phyloP scores from a whole-genome alignment of 495 filamentous ascomycete species.

The Acidomyces sp. region DNA sequence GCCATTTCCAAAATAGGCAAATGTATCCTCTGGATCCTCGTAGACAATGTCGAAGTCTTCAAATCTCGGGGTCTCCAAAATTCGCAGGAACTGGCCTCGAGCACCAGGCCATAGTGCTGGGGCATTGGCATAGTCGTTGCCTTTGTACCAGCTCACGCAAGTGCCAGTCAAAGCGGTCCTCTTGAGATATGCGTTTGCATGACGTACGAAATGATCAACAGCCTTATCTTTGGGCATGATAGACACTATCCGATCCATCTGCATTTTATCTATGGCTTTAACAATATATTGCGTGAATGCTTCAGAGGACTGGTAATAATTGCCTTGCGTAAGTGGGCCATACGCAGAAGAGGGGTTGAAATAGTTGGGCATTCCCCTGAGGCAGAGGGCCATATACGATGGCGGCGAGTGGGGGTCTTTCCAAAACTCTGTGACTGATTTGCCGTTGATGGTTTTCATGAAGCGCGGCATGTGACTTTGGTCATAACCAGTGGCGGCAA shows the following conservation, averaged over 20 bases:
- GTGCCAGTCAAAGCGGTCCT: conserved; percentile 8
- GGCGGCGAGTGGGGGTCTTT: conserved; percentile 4
- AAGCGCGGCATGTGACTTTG: conserved; percentile 8
- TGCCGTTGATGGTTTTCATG: conserved; percentile 8
- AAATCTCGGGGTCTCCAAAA: conserved; percentile 6
- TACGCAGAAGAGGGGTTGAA: conserved; percentile 12
- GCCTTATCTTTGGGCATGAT: conserved; percentile 9
- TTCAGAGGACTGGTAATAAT: conserved; percentile 12
- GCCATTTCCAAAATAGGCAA: conserved; percentile 11
- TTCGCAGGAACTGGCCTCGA: conserved; percentile 3
- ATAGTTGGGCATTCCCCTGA: conserved; percentile 12
- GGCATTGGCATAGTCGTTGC: conserved; percentile 1
- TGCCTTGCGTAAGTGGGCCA: conserved; percentile 10
- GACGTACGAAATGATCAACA: conserved; percentile 9
- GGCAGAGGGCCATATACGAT: conserved; percentile 10
- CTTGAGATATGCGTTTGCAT: conserved; percentile 7
- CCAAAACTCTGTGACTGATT: conserved; percentile 6
- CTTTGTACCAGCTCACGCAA: conserved; percentile 12
- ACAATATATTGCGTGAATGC: conserved; percentile 9
- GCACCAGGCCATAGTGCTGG: conserved; percentile 10
- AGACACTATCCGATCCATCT: conserved; percentile 8
- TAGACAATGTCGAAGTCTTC: conserved; percentile 12
- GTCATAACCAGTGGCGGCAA: conserved; percentile 9
- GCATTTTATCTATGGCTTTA: conserved; percentile 11
- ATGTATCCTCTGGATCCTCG: conserved; percentile 8